Evolutionary conservation across 306 rosid species (phyloP), one percentile per base, ranked within the genome.

Genomic region (Cicer yamashitae): DNA sequence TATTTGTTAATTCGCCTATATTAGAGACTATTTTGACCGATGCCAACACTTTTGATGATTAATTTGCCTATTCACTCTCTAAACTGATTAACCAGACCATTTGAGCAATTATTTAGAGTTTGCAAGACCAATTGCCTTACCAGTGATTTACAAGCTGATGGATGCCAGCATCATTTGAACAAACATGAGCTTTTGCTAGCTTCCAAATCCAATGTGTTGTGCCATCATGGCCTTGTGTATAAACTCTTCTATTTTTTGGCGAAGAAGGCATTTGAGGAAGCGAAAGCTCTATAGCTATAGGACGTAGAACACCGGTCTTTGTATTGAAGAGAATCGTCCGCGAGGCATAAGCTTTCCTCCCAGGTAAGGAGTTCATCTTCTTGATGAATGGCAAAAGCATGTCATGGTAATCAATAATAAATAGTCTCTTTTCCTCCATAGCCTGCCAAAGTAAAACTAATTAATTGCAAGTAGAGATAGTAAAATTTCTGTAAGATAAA

Each of bases 61-160:
- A 30, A 30, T 30, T 30, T 30, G 0, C 37, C 37, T 30, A 30
- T 30, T 30, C 37, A 3, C 37, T 30, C 37, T 30, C 37, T 57
- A 40, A 58, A 67, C 25, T 17, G 50, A 14, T 18, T 30, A 70
- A 47, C 22, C 1, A 41, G 52, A 14, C 58, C 53, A 30, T 37
- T 59, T 59, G 20, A 25, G 18, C 64, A 17, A 40, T 22, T 58
- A 14, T 66, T 71, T 71, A 39, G 59, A 72, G 67, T 7, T 65
- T 65, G 53, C 64, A 51, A 14, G 58, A 72, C 65, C 34, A 46
- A 45, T 40, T 67, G 40, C 22, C 78, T 73, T 88, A 94, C 98
- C 97, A 94, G 81, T 94, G 98, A 85, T 94, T 91, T 18, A 94
- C 98, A 67, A 94, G 81, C 86, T 94, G 98, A 79, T 94, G 98